These are phyloP conservation scores for Phytopythium delawarense DNA, from an alignment of 352 stramenopile genomes.

Conservation along the genomic window DNA sequence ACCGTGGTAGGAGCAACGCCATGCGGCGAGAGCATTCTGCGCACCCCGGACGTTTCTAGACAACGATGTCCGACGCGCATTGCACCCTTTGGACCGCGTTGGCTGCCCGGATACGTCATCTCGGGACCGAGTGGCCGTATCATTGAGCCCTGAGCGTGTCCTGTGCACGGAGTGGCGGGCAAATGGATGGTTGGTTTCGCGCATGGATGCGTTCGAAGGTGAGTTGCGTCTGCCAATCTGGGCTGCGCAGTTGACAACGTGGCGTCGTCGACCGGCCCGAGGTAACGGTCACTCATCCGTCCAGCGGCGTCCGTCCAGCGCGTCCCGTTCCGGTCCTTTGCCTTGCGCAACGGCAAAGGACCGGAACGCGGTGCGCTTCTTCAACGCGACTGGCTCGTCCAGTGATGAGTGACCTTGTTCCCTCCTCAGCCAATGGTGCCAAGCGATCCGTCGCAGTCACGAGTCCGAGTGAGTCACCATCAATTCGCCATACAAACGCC, in stretches of 20 bases:
- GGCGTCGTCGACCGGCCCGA: background rate
- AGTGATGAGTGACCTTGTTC: background rate
- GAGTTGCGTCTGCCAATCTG: too few species aligned
- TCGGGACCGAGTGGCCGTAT: too few species aligned
- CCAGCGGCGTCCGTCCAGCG: background rate
- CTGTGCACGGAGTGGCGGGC: too few species aligned
- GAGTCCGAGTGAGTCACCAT: background rate
- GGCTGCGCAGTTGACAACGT: constrained; percentile 1
- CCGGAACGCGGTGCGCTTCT: constrained; percentile 1
- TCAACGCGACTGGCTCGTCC: background rate
- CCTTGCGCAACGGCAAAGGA: background rate
- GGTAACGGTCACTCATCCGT: background rate
- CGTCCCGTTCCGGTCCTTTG: background rate
- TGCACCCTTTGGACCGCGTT: too few species aligned
- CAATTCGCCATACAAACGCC: background rate
- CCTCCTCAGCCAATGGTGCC: background rate
- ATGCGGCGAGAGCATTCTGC: constrained; percentile 24
- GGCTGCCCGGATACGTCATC: too few species aligned
- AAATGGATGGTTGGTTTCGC: too few species aligned
- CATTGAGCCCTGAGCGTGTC: too few species aligned
- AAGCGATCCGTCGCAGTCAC: background rate
- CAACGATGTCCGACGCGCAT: too few species aligned
- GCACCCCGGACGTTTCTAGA: constrained; percentile 6
- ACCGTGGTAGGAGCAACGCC: constrained; percentile 16
- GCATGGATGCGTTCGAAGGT: too few species aligned